Conservation (phyloP, 2,329 filamentous ascomycete genomes). For the Penicillium sp. region DNA sequence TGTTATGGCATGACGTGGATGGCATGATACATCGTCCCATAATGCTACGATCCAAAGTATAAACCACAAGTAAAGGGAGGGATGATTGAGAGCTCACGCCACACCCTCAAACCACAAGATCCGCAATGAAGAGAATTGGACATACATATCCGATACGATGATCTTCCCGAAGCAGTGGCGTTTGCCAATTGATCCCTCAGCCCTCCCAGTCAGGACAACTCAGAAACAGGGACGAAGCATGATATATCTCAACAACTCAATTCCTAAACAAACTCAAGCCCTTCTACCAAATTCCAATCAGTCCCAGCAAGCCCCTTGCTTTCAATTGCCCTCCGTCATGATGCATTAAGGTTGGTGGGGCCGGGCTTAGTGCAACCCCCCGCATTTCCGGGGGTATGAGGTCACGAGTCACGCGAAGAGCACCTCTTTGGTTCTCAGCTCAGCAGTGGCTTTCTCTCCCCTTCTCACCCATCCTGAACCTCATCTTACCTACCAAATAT, state of each 20-base stretch:
- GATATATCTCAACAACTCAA: too few relatives aligned
- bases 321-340: background rate
- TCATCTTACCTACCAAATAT: background rate
- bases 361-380: constrained; percentile 16
- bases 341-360: constrained; percentile 17
- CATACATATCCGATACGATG: too few relatives aligned
- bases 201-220: too few relatives aligned
- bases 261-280: too few relatives aligned
- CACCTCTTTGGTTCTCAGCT: background rate
- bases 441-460: background rate
- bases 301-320: too few relatives aligned
- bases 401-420: constrained; percentile 25
- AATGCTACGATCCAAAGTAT: background rate
- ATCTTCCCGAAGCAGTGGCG: too few relatives aligned
- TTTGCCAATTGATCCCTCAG: too few relatives aligned
- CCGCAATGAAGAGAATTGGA: background rate
- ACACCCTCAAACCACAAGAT: background rate
- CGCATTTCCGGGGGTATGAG: constrained; percentile 26
- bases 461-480: background rate
- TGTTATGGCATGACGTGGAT: background rate
- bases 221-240: too few relatives aligned
- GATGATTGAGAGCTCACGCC: too few relatives aligned
- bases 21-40: background rate
- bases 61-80: background rate
- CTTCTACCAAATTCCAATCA: too few relatives aligned